Conservation (phyloP, 2,329 filamentous ascomycete species). For the Fusarium tricinctum region DNA sequence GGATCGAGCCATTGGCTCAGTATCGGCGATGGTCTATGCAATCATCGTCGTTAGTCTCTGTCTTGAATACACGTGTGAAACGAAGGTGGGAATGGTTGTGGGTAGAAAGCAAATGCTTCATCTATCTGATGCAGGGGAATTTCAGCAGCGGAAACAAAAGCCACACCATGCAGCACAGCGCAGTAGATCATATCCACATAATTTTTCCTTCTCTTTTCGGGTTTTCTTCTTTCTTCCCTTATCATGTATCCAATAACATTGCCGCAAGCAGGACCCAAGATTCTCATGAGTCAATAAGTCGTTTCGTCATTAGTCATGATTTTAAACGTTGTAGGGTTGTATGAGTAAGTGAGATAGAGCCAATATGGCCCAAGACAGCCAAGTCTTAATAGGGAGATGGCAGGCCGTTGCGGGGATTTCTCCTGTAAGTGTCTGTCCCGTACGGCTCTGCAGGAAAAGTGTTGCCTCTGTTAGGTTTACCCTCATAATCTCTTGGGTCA, state of each 20-base stretch:
- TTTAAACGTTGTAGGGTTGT: conserved; percentile 19
- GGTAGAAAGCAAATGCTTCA: conserved; percentile 45
- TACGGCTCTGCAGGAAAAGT: conserved; percentile 39
- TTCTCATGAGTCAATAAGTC: conserved; percentile 35
- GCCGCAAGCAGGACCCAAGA: conserved; percentile 24
- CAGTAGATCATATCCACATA: conserved; percentile 36
- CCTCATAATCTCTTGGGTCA: conserved; percentile 61
- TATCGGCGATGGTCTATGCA: conserved; percentile 61
- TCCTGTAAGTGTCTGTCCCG: conserved; percentile 34
- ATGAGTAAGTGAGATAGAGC: conserved; percentile 9
- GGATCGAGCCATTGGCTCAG: conserved; percentile 43
- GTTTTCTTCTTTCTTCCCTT: conserved; percentile 17
- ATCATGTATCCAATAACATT: conserved; percentile 20
- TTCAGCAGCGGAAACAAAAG: conserved; percentile 37
- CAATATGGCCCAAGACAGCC: conserved; percentile 1
- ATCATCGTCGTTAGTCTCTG: conserved; percentile 58
- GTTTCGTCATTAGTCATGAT: conserved; percentile 49
- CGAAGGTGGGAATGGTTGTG: conserved; percentile 24
- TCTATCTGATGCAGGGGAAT: conserved; percentile 49
- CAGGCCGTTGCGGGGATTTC: conserved; percentile 49
- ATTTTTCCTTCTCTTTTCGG: conserved; percentile 28
- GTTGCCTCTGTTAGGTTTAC: conserved; percentile 43
- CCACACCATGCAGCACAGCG: conserved; percentile 52
- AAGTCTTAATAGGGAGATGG: conserved; percentile 51
- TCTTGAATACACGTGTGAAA: conserved; percentile 49